Percentiles rank a stretch among this genome's conserved stretches.
Evolutionary conservation across 305 asterid species (phyloP).

Genomic region (Fraxinus floribunda): DNA sequence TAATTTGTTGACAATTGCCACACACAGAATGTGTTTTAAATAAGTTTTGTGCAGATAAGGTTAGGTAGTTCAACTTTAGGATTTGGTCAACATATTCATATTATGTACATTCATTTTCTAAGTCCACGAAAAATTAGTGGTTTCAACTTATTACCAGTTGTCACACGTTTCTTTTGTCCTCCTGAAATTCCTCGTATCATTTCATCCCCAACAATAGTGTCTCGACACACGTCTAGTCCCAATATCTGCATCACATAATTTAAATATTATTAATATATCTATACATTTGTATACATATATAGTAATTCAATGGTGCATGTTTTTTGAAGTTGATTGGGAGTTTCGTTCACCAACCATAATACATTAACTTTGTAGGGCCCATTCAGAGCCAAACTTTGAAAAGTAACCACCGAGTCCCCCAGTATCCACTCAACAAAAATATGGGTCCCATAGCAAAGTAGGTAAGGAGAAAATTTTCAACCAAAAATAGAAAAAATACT

Average conservation of each 20-base stretch:
- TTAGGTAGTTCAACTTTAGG: not conserved
- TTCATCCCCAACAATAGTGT: constrained; percentile 64
- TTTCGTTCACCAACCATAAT: not conserved
- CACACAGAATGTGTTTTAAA: not conserved
- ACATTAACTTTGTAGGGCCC: not conserved
- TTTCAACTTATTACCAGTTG: constrained; percentile 43
- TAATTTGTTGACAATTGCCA: not conserved
- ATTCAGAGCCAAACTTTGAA: not conserved
- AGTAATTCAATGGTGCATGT: not conserved
- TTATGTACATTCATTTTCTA: not conserved
- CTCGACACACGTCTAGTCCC: constrained; percentile 60
- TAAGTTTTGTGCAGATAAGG: not conserved
- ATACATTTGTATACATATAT: not conserved
- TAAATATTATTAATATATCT: not conserved
- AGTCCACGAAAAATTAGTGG: not conserved
- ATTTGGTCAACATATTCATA: not conserved
- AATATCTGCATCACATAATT: constrained; percentile 40
- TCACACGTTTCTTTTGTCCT: too few relatives aligned
- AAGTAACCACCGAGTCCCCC: not conserved
- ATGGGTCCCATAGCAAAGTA: not conserved
- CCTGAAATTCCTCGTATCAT: constrained; percentile 69
- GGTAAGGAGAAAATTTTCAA: constrained; percentile 1
- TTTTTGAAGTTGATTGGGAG: constrained; percentile 5
- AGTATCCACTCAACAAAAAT: not conserved
- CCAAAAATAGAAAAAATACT: not conserved